phyloP scores from a whole-genome alignment of 139 green algal species.

The Tetraselmis striata region DNA sequence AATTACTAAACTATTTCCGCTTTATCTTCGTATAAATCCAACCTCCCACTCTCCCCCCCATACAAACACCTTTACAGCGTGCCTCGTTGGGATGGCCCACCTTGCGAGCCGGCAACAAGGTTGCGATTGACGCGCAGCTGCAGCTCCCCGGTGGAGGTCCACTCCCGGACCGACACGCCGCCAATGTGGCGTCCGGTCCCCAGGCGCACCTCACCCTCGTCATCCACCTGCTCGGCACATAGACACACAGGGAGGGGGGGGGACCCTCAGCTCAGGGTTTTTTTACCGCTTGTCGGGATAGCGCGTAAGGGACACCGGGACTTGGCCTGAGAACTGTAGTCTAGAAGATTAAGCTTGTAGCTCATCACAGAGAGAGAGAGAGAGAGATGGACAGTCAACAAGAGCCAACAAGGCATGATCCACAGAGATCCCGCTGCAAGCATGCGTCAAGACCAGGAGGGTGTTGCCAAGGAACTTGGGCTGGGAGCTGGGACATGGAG shows the following conservation, averaged over 20 bases:
- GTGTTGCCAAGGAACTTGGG: neutral
- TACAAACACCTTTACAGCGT: neutral
- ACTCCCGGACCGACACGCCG: neutral
- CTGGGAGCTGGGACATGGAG: neutral
- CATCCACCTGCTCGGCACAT: neutral
- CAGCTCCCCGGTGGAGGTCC: neutral
- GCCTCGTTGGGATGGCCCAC: neutral
- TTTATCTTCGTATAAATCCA: too few species aligned
- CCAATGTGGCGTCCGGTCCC: neutral
- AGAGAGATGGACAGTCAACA: too few species aligned
- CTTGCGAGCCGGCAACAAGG: neutral
- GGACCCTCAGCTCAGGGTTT: too few species aligned
- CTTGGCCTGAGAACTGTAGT: too few species aligned
- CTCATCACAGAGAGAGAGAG: too few species aligned
- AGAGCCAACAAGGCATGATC: too few species aligned
- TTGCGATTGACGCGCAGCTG: neutral
- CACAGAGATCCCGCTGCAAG: too few species aligned
- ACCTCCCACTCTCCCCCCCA: too few species aligned
- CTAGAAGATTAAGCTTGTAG: too few species aligned
- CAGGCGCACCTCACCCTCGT: neutral
- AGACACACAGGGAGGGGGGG: neutral
- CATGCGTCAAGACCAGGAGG: neutral
- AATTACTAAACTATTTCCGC: conserved; percentile 2
- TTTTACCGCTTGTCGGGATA: too few species aligned
- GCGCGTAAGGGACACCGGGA: too few species aligned